phyloP scores from a whole-genome alignment of 2,329 filamentous ascomycete genomes.

The Ophiosphaerella korrae region DNA sequence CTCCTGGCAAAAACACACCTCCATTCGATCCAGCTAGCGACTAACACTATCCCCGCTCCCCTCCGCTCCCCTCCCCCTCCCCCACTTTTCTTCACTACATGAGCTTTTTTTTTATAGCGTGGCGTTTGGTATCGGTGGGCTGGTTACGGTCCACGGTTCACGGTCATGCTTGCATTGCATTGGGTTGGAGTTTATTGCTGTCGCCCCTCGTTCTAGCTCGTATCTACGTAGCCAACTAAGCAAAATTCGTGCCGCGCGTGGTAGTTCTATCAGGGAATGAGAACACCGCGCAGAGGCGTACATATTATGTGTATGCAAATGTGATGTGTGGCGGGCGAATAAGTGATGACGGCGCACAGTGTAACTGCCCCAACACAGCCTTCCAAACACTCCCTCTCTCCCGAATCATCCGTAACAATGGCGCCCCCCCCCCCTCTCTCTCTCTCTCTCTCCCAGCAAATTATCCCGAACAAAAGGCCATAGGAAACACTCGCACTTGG shows the following conservation, averaged over 20 bases:
- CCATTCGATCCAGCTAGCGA: no score
- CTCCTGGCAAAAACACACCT: no score
- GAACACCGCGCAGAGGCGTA: no score
- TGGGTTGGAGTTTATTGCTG: constrained; percentile 16
- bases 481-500: constrained; percentile 3
- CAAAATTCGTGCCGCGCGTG: no score
- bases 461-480: neutral
- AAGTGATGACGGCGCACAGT: no score
- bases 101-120: constrained; percentile 20
- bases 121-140: constrained; percentile 25
- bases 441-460: no score
- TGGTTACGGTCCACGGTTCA: constrained; percentile 9
- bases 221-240: no score
- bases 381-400: neutral
- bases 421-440: neutral
- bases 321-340: no score
- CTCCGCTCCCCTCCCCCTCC: neutral
- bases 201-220: no score
- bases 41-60: neutral
- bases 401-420: no score
- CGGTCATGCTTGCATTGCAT: constrained; percentile 24
- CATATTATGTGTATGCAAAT: no score
- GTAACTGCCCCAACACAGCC: neutral
- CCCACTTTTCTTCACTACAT: constrained; percentile 5
- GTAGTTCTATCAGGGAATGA: no score